Percentiles rank a stretch among this genome's conserved stretches.
Conservation (phyloP, 192 early-diverging fungal species). For the Gigaspora rosea region DNA sequence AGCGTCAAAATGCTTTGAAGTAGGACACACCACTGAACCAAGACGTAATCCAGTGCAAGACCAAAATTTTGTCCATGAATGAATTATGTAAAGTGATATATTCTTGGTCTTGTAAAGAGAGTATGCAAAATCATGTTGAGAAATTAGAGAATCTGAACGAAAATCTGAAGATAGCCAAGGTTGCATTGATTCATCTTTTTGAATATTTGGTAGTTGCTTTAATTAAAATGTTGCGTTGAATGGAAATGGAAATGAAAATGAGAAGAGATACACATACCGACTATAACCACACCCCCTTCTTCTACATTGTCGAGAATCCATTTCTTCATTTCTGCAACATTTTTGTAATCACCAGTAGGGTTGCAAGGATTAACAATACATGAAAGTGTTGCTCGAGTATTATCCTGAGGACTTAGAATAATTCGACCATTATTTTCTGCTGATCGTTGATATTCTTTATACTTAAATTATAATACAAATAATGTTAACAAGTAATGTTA, state of each 20-base stretch:
- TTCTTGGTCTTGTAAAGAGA: slow-evolving; percentile 61
- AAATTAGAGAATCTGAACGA: slow-evolving; percentile 79
- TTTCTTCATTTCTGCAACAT: slow-evolving; percentile 68
- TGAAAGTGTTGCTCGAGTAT: slow-evolving; percentile 65
- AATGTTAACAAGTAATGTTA: neutral
- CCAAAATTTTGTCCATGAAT: slow-evolving; percentile 95
- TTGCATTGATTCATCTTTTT: slow-evolving; percentile 88
- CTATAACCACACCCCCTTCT: slow-evolving; percentile 77
- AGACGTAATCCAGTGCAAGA: slow-evolving; percentile 88
- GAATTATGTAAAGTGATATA: slow-evolving; percentile 84
- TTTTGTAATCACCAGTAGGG: slow-evolving; percentile 85
- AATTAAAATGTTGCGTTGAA: neutral
- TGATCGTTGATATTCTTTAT: slow-evolving; percentile 89
- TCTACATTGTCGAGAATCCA: slow-evolving; percentile 78
- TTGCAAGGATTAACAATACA: slow-evolving; percentile 94
- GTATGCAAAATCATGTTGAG: slow-evolving; percentile 67
- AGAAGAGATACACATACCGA: slow-evolving; percentile 54
- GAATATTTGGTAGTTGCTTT: neutral
- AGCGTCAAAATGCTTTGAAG: slow-evolving; percentile 66
- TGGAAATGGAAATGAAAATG: neutral
- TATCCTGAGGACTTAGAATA: slow-evolving; percentile 59
- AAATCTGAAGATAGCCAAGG: slow-evolving; percentile 85
- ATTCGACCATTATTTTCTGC: slow-evolving; percentile 74
- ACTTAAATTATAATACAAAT: slow-evolving; percentile 42
- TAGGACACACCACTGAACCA: slow-evolving; percentile 87